Percentiles rank a stretch among this genome's conserved stretches.
Evolutionary conservation across 768 basidiomycete genomes (phyloP).

Genomic region (Lactifluus hygrophoroides): DNA sequence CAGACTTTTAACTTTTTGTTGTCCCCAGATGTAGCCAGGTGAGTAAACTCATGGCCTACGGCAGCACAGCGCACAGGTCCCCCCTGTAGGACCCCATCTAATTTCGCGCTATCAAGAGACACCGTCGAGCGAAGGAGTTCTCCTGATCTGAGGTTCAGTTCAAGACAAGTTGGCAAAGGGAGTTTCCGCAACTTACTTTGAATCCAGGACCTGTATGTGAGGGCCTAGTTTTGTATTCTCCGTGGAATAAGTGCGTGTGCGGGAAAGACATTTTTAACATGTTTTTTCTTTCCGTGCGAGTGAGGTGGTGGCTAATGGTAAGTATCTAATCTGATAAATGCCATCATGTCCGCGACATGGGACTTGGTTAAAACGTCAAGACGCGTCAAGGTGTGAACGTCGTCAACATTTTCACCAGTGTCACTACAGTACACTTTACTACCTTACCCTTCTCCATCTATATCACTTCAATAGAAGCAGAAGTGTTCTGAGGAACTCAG

Average conservation of each 20-base stretch:
- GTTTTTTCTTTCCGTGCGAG: not conserved
- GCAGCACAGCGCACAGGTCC: constrained; percentile 56
- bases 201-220: constrained; percentile 52
- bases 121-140: constrained; percentile 39
- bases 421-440: not conserved
- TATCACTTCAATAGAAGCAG: not conserved
- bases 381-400: too few relatives aligned
- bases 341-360: not conserved
- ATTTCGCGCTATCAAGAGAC: constrained; percentile 26
- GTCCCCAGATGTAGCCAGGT: too few relatives aligned
- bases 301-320: not conserved
- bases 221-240: constrained; percentile 37
- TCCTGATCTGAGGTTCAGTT: constrained; percentile 39
- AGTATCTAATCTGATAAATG: constrained; percentile 12
- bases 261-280: constrained; percentile 34
- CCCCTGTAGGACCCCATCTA: constrained; percentile 33
- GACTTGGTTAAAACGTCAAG: not conserved
- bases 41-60: too few relatives aligned
- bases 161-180: constrained; percentile 7
- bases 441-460: not conserved
- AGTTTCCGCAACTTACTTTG: constrained; percentile 34
- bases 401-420: not conserved
- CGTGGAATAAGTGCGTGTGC: constrained; percentile 38
- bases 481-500: constrained; percentile 19
- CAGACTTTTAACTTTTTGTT: too few relatives aligned